Base-by-base conservation (phyloP, 202 grass and related monocot genomes). In the Setaria italica region DNA sequence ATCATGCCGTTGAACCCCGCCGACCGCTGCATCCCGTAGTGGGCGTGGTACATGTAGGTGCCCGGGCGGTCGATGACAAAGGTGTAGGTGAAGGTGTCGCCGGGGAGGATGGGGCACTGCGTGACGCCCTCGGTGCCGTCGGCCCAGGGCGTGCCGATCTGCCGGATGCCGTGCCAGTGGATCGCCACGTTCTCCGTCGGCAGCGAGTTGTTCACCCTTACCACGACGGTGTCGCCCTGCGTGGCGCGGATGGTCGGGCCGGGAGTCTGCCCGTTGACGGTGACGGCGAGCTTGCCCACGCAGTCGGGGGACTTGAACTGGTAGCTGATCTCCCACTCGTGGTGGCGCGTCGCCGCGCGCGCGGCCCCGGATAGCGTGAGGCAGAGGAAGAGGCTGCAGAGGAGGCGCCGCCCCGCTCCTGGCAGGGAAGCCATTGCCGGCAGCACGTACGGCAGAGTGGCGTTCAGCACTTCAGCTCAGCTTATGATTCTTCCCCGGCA, bases 111-210 rank as follows among this genome's bases (percentile, higher is more conserved):
- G 0, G 94, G 91, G 78, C 91, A 93, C 63, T 93, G 91, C 0
- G 89, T 90, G 2, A 95, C 87, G 0, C 91, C 91, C 84, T 93
- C 94, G 0, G 91, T 93, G 21, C 91, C 91, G 62, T 96, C 94
- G 14, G 78, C 81, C 94, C 89, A 93, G 1, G 94, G 94, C 4
- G 94, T 96, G 37, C 94, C 89, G 15, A 84, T 82, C 91, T 96
- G 94, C 6, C 94, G 87, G 69, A 93, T 95, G 74, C 93, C 93
- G 19, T 95, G 93, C 93, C 93, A 95, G 66, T 95, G 93, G 78
- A 95, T 93, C 3, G 93, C 93, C 2, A 80, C 68, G 83, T 95
- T 95, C 77, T 95, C 93, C 5, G 88, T 95, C 14, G 92, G 55
- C 4, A 95, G 88, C 9, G 21, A 54, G 81, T 95, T 93, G 19